Conservation (phyloP, 73 alveolate species). For the Paraurostyla sp. region DNA sequence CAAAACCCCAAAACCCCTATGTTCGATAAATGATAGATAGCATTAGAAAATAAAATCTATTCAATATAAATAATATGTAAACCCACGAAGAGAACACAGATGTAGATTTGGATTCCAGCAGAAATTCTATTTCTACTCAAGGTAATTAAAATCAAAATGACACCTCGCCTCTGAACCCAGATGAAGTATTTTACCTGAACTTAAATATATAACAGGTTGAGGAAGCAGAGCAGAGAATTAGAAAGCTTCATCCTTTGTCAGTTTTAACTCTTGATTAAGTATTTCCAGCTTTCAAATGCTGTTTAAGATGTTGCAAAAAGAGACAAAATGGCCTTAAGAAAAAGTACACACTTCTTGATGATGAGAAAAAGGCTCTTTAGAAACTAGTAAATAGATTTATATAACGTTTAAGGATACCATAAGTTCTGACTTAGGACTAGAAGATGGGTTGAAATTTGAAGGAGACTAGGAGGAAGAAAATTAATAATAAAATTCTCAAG, state of each 20-base stretch:
- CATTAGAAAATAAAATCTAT: no score
- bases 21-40: no score
- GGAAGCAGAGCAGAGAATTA: constrained; percentile 49
- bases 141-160: no score
- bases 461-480: constrained; percentile 11
- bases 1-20: no score
- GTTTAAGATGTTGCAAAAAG: constrained; percentile 29
- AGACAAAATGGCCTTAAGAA: background rate
- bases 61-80: no score
- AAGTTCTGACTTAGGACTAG: background rate
- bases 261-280: background rate
- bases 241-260: constrained; percentile 35
- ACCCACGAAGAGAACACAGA: no score
- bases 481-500: background rate
- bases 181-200: no score
- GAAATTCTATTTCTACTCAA: no score
- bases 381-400: background rate
- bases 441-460: background rate
- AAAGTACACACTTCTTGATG: constrained; percentile 9
- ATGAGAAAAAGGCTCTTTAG: constrained; percentile 28
- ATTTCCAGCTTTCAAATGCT: constrained; percentile 29
- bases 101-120: no score
- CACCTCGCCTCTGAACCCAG: no score
- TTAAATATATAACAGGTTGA: no score
- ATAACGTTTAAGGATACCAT: background rate